Conservation (phyloP, 208 protist species). For the Polymyxa betae region DNA sequence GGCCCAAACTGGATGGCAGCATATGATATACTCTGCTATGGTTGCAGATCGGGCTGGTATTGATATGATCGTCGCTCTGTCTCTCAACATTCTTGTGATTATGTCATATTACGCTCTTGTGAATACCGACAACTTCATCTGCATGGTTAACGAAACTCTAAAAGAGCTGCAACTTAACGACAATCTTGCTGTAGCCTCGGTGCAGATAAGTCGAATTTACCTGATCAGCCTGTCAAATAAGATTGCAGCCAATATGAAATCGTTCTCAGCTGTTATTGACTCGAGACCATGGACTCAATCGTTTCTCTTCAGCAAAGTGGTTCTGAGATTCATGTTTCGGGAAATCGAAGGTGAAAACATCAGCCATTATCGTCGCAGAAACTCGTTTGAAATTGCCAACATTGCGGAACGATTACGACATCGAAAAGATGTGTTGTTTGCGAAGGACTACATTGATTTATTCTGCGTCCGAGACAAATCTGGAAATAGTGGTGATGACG, state of each 20-base stretch:
- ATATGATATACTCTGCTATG: not conserved
- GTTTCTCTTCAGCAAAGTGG: not conserved
- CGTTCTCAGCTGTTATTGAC: not conserved
- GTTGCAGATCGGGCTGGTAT: not conserved
- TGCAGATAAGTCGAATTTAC: not conserved
- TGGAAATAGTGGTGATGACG: no score
- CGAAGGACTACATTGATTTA: no score
- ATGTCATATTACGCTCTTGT: not conserved
- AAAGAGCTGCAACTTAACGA: not conserved
- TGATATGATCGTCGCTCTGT: not conserved
- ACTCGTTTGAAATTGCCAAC: not conserved
- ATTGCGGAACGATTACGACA: not conserved
- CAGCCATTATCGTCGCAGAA: not conserved
- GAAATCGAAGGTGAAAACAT: not conserved
- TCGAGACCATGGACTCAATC: not conserved
- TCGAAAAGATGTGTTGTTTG: not conserved
- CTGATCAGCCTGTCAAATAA: not conserved
- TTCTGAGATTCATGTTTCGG: not conserved
- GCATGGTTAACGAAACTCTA: not conserved
- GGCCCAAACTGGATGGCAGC: not conserved
- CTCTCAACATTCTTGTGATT: not conserved
- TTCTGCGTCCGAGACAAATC: no score
- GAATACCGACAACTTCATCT: slow-evolving; percentile 1
- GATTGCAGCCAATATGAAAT: not conserved
- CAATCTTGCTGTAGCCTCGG: not conserved